Percentiles rank a stretch among this genome's conserved stretches.
phyloP scores from a whole-genome alignment of 2,329 filamentous ascomycete genomes.

The Arthrobotrys conoides region DNA sequence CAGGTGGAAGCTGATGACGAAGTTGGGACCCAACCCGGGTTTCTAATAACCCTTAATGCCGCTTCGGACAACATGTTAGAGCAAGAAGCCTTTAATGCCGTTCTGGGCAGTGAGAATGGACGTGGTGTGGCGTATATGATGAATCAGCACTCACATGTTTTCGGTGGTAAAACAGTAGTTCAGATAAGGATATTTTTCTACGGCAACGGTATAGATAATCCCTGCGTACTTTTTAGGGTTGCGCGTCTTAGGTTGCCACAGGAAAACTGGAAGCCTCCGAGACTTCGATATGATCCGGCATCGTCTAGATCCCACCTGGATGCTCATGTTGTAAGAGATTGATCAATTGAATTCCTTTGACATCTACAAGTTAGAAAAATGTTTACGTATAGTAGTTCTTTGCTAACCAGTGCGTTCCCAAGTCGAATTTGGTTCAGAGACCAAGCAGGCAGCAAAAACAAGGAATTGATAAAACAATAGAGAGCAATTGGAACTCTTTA shows the following conservation, averaged over 20 bases:
- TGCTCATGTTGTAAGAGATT: not conserved
- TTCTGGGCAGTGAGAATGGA: slow-evolving; percentile 27
- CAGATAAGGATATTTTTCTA: slow-evolving; percentile 18
- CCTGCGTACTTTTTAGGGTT: not conserved
- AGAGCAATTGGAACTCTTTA: too few species aligned
- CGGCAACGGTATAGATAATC: not conserved
- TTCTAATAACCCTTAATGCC: not conserved
- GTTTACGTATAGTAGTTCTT: too few species aligned
- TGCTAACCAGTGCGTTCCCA: too few species aligned
- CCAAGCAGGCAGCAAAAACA: too few species aligned
- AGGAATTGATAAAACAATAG: too few species aligned
- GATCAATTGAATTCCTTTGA: not conserved
- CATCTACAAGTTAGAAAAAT: not conserved
- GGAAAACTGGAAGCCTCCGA: not conserved
- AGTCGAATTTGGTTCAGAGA: too few species aligned
- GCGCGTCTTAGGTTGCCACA: not conserved
- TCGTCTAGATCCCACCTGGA: too few species aligned
- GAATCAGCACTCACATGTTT: slow-evolving; percentile 21
- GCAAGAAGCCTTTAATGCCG: slow-evolving; percentile 24
- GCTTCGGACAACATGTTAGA: not conserved
- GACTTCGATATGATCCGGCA: not conserved
- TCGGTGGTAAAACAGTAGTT: slow-evolving; percentile 15
- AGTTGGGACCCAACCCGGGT: not conserved
- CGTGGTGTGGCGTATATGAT: slow-evolving; percentile 11
- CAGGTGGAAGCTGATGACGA: not conserved